phyloP scores from a whole-genome alignment of 140 eudicot genomes.

The Flaveria floridana region DNA sequence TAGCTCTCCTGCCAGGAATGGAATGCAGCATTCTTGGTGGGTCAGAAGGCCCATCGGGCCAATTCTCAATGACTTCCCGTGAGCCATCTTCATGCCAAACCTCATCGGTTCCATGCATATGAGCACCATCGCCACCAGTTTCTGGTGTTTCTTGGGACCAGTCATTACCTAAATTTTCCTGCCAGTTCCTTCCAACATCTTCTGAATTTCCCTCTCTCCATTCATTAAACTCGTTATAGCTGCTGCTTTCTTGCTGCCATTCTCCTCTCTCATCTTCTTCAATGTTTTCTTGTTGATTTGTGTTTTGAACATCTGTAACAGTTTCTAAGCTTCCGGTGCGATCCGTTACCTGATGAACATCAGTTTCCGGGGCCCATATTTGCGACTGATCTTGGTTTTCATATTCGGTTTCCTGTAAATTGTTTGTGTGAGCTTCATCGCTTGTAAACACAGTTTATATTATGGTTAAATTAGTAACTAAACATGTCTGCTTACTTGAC shows the following conservation, averaged over 20 bases:
- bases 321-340: constrained; percentile 43
- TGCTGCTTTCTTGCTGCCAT: constrained; percentile 45
- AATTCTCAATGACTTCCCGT: constrained; percentile 56
- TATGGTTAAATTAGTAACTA: constrained; percentile 39
- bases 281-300: constrained; percentile 37
- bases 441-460: constrained; percentile 35
- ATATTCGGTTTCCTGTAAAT: constrained; percentile 51
- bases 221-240: constrained; percentile 43
- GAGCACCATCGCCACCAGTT: constrained; percentile 47
- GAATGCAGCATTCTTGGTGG: constrained; percentile 70
- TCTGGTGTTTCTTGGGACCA: constrained; percentile 56
- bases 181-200: constrained; percentile 46
- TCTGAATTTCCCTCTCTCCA: constrained; percentile 56
- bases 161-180: constrained; percentile 49
- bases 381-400: constrained; percentile 50
- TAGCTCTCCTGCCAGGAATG: constrained; percentile 56
- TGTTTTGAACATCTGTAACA: constrained; percentile 39
- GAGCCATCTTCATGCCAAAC: constrained; percentile 62
- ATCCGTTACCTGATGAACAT: constrained; percentile 40
- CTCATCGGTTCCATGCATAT: constrained; percentile 47
- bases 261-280: constrained; percentile 62
- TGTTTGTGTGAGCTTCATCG: constrained; percentile 41
- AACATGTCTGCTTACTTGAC: constrained; percentile 61
- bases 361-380: constrained; percentile 44
- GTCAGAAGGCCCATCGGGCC: constrained; percentile 74